Percentiles rank a stretch among this genome's conserved stretches.
Conservation (phyloP, 2,329 filamentous ascomycete genomes). For the Pestalotiopsis sp. region DNA sequence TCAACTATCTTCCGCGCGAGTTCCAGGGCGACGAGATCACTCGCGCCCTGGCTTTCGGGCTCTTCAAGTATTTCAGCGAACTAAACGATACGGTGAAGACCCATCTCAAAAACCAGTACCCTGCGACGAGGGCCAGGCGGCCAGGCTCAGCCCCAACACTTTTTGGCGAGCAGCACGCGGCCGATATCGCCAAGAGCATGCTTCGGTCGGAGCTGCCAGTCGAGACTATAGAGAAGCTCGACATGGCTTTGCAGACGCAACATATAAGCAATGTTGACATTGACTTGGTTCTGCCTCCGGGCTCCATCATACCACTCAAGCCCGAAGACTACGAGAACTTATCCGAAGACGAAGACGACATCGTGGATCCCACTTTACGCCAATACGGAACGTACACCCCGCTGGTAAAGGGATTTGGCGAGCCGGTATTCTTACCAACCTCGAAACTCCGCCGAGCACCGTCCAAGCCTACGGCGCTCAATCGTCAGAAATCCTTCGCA, state of each 20-base stretch:
- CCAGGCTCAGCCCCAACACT: constrained; percentile 67
- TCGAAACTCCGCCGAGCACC: constrained; percentile 81
- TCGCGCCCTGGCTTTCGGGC: constrained; percentile 84
- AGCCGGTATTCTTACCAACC: constrained; percentile 83
- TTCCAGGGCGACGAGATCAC: constrained; percentile 95
- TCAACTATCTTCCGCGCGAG: constrained; percentile 86
- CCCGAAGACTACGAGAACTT: constrained; percentile 60
- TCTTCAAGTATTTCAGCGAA: constrained; percentile 93
- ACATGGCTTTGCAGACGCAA: constrained; percentile 76
- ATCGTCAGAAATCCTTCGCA: constrained; percentile 74
- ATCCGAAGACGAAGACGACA: constrained; percentile 63
- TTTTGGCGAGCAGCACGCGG: constrained; percentile 91
- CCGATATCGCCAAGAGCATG: constrained; percentile 85
- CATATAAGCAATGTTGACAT: constrained; percentile 83
- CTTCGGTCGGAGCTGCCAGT: constrained; percentile 74
- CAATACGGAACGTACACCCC: constrained; percentile 79
- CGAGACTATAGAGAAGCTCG: constrained; percentile 72
- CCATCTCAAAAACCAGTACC: constrained; percentile 62
- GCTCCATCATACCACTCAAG: constrained; percentile 67
- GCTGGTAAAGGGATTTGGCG: constrained; percentile 76
- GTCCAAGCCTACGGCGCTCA: constrained; percentile 80
- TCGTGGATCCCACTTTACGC: constrained; percentile 61
- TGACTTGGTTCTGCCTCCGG: constrained; percentile 81
- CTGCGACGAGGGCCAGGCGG: constrained; percentile 52
- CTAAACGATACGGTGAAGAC: constrained; percentile 75